Evolutionary conservation across 2,329 filamentous ascomycete species (phyloP), one percentile per base, ranked within the genome.

Genomic region (Aspergillus brunneoviolaceus): DNA sequence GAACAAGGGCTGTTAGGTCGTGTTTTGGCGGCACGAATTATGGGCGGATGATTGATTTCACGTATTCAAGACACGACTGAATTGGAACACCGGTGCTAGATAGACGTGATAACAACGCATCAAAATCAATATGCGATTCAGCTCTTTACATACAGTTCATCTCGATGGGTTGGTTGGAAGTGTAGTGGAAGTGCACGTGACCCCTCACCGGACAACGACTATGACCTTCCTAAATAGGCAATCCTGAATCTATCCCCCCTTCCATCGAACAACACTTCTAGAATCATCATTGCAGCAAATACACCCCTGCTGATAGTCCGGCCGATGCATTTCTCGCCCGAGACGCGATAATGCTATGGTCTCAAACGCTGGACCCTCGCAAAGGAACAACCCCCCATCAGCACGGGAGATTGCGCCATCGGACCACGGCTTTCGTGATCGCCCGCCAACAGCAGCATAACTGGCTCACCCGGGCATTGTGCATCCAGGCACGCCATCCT

Each of bases 361-460:
- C 16, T 4, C 16, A 14, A 12, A 16, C 14, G 5, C 4, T 42
- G 39, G 14, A 42, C 16, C 1, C 6, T 7, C 12, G 10, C 39
- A 19, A 7, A 42, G 12, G n/a, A 16, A 9, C 14, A 19, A 16
- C 42, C 49, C 53, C 31, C 21, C 42, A 55, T 49, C 42, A 35
- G 6, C 53, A 49, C 25, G 33, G 42, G 42, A 33, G 53, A 55
- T 55, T 49, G 53, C 53, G 53, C 53, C 53, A 55, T 55, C 53
- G 52, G 52, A 47, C 29, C 35, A 21, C 52, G 33, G 29, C 39
- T 47, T 55, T 55, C 52, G 52, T 48, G 52, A 55, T 55, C 52
- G 53, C 16, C 53, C 39, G 39, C 27, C 42, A 35, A 45, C 53
- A n/a, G 51, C 51, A 12, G 14, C 11, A 16, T 2, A 4, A 35